These are phyloP conservation scores for Olyra latifolia DNA, from an alignment of 176 grass and related monocot genomes.

Conservation along the genomic window DNA sequence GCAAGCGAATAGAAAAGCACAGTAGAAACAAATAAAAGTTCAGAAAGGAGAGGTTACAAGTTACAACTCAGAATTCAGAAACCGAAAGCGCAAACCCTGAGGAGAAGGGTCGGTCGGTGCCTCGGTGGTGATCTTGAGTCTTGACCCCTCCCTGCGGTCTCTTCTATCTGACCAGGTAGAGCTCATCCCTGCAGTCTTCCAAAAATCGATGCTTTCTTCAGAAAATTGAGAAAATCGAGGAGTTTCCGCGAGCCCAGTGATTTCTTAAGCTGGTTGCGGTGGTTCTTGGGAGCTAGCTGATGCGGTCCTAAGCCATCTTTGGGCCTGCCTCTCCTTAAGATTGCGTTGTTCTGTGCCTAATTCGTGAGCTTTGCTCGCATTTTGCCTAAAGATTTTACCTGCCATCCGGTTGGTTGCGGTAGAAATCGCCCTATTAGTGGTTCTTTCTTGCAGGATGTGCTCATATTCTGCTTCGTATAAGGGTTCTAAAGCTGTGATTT, in stretches of 20 bases:
- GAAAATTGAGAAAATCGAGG: not conserved
- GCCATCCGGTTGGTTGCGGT: not conserved
- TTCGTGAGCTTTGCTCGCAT: not conserved
- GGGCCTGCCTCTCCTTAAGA: not conserved
- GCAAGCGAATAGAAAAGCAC: not conserved
- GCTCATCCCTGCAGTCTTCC: not conserved
- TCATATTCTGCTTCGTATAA: not conserved
- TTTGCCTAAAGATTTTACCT: not conserved
- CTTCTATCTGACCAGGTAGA: not conserved
- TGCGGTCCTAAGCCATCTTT: not conserved
- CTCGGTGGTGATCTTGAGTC: constrained; percentile 15
- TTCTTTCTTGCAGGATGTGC: not conserved
- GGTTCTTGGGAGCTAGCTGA: not conserved
- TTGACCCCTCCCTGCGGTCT: not conserved
- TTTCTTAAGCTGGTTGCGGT: not conserved
- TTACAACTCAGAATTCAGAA: not conserved
- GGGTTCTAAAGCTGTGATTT: not conserved
- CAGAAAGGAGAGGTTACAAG: constrained; percentile 14
- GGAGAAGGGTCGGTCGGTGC: not conserved
- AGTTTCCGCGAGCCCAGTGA: not conserved
- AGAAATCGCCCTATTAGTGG: not conserved
- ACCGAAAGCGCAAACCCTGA: not conserved
- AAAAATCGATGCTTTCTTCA: not conserved
- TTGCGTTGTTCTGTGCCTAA: not conserved
- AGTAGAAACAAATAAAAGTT: not conserved